Percentiles rank a stretch among this genome's conserved stretches.
These are phyloP conservation scores for Quercus ilex DNA, from an alignment of 306 rosid genomes.

Conservation along the genomic window DNA sequence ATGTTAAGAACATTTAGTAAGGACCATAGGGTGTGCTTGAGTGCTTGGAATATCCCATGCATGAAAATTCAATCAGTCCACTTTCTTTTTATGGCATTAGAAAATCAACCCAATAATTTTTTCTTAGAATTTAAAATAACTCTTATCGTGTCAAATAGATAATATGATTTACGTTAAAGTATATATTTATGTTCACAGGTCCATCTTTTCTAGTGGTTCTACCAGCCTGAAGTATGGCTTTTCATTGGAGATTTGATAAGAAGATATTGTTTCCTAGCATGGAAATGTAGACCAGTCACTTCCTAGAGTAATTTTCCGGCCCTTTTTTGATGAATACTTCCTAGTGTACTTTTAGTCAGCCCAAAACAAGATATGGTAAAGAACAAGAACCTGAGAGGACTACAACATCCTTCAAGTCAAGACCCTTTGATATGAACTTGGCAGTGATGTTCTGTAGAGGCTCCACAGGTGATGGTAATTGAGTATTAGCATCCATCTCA, in stretches of 20 bases:
- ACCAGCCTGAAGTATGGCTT: no score
- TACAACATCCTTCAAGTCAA: constrained; percentile 57
- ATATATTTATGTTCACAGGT: no score
- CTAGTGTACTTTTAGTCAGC: not conserved
- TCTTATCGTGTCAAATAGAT: no score
- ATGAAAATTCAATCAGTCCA: not conserved
- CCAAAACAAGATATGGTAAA: not conserved
- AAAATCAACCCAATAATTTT: not conserved
- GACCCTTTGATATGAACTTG: constrained; percentile 69
- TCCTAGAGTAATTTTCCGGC: not conserved
- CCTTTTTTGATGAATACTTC: not conserved
- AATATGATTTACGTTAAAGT: no score
- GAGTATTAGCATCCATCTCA: constrained; percentile 38
- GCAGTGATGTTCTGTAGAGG: constrained; percentile 46
- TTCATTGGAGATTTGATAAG: no score
- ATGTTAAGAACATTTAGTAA: not conserved
- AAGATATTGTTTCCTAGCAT: not conserved
- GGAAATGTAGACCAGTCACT: not conserved
- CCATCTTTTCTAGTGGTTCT: no score
- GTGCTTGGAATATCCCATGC: not conserved
- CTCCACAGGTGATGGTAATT: constrained; percentile 61
- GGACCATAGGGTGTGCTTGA: no score
- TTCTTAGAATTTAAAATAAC: not conserved
- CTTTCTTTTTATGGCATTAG: not conserved
- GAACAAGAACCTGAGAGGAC: constrained; percentile 64